Evolutionary conservation across 768 basidiomycete genomes (phyloP), one percentile per base, ranked within the genome.

Genomic region (Leucogyrophana mollusca): DNA sequence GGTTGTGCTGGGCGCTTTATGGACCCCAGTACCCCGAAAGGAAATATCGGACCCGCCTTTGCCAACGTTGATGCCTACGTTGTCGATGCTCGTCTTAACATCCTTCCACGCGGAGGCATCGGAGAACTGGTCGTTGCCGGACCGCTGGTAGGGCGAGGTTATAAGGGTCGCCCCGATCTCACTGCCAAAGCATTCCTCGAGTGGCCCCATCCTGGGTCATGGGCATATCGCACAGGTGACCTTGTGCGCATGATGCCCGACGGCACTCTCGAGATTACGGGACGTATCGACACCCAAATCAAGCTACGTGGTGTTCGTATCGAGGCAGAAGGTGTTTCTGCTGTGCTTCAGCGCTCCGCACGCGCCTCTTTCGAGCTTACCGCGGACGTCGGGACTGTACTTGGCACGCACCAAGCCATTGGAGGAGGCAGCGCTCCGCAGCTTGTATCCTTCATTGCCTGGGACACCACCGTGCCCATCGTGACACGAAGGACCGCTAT

Each of bases 221-320:
- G 67, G 70, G 68, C 70, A 10, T 79, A 79, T 56, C 66, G 73
- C 16, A 79, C 77, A 1, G 77, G 77, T 9, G 77, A 79, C 49
- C 54, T 78, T 45, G 74, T 59, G 25, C 68, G 77, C 24, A 76
- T 78, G 72, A 70, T 76, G 61, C 72, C 75, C 1, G 74, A 78
- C 47, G 64, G 59, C 14, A 71, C 73, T 5, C 53, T 79, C 20
- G 73, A 77, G 48, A 76, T 79, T 45, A 59, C 76, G 11, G 77
- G 78, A 24, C 69, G 78, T 21, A 74, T 74, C 39, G 77, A 78
- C 52, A 70, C 71, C 5, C 78, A 78, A 47, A 72, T 79, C 55
- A 79, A 79, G 57, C 54, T 76, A 32, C 68, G 74, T 30, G 77
- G 78, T 20, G 75, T 78, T 16, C 73, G 78, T n/a, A 77, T 79